Evolutionary conservation across 2,329 filamentous ascomycete species (phyloP), one percentile per base, ranked within the genome.

Genomic region (Paecilomyces fulvus): DNA sequence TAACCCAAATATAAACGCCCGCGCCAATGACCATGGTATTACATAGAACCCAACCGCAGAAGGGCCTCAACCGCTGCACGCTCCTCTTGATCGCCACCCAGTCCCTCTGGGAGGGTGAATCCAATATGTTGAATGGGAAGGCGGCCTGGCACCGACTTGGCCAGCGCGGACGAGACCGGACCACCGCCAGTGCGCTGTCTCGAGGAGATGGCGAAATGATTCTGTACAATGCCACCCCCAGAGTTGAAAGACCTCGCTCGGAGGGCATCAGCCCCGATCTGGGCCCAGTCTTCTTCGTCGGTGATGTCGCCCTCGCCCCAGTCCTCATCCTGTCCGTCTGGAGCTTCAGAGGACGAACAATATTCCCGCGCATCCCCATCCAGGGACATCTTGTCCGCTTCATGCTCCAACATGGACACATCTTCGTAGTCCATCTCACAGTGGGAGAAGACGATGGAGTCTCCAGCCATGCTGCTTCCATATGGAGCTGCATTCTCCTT

Each of bases 271-370:
- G 92, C 90, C 55, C 91, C 92, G 60, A 96, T 88, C 54, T 88
- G 85, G 51, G 89, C 90, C 92, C 92, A 96, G 74, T 97, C 92
- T 73, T 97, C 92, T 69, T 96, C 90, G 69, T 97, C 94, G 23
- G 94, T 97, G 58, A 89, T 83, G 68, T 96, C 90, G 64, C 88
- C 88, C 52, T 96, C 90, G 62, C 88, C 86, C 59, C 89, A 84
- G 67, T 95, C 88, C 64, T 90, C 87, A 64, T 86, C 85, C 77
- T 86, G 74, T 71, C 79, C 77, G 59, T 84, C 79, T 58, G 72
- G 71, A 17, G 86, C 87, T 65, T 90, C 88, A 30, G 87, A 90
- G 67, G 88, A 91, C 11, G 89, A 91, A 52, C 83, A 86, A 54
- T 86, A 89, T 55, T 73, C 77, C 54, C 65, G 68, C 23, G 82